Percentiles rank a stretch among this genome's conserved stretches.
These are phyloP conservation scores for Metschnikowia matae DNA, from an alignment of 805 yeast species.

Conservation along the genomic window DNA sequence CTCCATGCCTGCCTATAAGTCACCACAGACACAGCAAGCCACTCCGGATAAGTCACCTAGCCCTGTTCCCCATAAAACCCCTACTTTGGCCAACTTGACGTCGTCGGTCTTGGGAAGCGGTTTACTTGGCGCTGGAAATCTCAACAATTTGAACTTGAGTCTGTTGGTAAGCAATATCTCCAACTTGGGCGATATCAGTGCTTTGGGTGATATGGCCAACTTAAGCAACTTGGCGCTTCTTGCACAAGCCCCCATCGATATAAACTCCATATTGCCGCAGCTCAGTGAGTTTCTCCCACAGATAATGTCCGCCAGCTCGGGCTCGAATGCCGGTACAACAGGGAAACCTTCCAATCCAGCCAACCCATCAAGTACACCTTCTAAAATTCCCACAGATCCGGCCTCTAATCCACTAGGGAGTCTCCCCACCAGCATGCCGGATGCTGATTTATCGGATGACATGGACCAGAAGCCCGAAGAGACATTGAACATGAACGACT, in stretches of 20 bases:
- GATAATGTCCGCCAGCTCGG: not conserved
- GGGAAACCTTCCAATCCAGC: not conserved
- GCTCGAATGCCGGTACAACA: not conserved
- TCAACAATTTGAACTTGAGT: conserved; percentile 40
- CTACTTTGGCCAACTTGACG: conserved; percentile 1
- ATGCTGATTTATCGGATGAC: not conserved
- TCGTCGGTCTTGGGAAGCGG: conserved; percentile 12
- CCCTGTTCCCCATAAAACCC: conserved; percentile 8
- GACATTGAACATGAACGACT: conserved; percentile 63
- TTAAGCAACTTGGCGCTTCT: conserved; percentile 38
- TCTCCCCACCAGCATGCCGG: not conserved
- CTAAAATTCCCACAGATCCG: not conserved
- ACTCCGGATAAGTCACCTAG: conserved; percentile 25
- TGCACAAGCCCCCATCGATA: conserved; percentile 41
- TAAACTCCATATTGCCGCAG: conserved; percentile 31
- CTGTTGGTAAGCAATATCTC: conserved; percentile 40
- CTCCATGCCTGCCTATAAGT: conserved; percentile 2
- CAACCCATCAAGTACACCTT: not conserved
- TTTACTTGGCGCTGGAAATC: conserved; percentile 30
- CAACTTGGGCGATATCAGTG: conserved; percentile 32
- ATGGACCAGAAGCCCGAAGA: not conserved
- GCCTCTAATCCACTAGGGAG: not conserved
- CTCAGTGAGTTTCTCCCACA: not conserved
- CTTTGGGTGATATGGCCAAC: conserved; percentile 36
- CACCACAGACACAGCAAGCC: conserved; percentile 21